Percentiles rank a stretch among this genome's conserved stretches.
phyloP scores from a whole-genome alignment of 768 basidiomycete species.

The Ramaria sp. region DNA sequence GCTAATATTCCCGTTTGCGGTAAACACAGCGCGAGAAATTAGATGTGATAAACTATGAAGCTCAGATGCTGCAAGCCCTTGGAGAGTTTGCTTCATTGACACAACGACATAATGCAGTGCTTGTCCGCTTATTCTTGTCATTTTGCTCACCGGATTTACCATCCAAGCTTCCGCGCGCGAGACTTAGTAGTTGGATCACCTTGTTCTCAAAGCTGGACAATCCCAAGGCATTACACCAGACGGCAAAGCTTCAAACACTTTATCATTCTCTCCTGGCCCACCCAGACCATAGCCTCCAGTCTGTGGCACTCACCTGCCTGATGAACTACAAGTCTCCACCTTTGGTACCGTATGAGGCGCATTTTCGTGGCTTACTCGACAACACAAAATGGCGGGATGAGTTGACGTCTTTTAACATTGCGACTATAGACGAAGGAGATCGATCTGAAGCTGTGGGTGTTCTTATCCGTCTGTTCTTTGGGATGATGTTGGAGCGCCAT shows the following conservation, averaged over 20 bases:
- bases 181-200: conserved; percentile 66
- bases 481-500: conserved; percentile 73
- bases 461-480: conserved; percentile 71
- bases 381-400: conserved; percentile 86
- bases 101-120: conserved; percentile 80
- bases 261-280: conserved; percentile 75
- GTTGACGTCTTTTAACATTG: conserved; percentile 59
- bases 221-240: conserved; percentile 76
- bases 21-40: conserved; percentile 35
- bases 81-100: conserved; percentile 59
- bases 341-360: conserved; percentile 46
- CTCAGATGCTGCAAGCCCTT: conserved; percentile 63
- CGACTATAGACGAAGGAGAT: conserved; percentile 41
- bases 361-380: conserved; percentile 62
- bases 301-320: conserved; percentile 63
- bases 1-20: not conserved
- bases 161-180: conserved; percentile 31
- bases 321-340: conserved; percentile 68
- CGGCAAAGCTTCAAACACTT: conserved; percentile 49
- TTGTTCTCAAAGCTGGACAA: conserved; percentile 87
- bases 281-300: conserved; percentile 73
- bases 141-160: conserved; percentile 15
- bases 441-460: conserved; percentile 59
- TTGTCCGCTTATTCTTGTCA: conserved; percentile 74
- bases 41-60: conserved; percentile 66